These are phyloP conservation scores for Dactylella cylindrospora DNA, from an alignment of 2,329 filamentous ascomycete species.

Conservation along the genomic window DNA sequence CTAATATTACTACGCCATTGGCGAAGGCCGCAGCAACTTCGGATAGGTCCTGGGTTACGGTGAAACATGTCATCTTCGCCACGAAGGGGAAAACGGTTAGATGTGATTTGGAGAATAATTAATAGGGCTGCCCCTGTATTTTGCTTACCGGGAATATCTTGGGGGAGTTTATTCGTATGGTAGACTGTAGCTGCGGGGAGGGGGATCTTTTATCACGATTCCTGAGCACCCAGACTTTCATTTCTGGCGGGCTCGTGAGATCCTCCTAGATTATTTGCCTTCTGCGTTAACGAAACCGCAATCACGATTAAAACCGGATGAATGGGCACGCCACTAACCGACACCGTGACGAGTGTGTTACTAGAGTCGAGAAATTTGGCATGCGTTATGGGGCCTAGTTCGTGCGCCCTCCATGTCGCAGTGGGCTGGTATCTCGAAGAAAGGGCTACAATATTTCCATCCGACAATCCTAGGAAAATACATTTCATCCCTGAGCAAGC, in stretches of 20 bases:
- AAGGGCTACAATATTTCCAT: constrained; percentile 85
- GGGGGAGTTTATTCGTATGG: constrained; percentile 81
- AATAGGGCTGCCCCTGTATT: constrained; percentile 45
- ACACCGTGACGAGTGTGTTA: constrained; percentile 58
- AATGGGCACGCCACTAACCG: constrained; percentile 73
- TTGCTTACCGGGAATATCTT: constrained; percentile 79
- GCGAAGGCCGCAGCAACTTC: constrained; percentile 95
- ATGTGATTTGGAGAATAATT: neutral
- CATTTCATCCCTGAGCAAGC: constrained; percentile 84
- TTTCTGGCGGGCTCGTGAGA: constrained; percentile 76
- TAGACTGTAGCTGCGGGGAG: constrained; percentile 82
- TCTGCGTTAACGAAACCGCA: neutral
- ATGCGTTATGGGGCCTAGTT: constrained; percentile 84
- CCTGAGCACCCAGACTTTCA: constrained; percentile 98
- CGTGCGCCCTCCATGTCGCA: constrained; percentile 28
- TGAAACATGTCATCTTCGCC: constrained; percentile 68
- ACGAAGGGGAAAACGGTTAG: constrained; percentile 14
- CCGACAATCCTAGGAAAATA: constrained; percentile 81
- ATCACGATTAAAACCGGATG: too few relatives aligned
- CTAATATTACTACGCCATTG: constrained; percentile 89
- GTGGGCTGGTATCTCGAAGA: constrained; percentile 28
- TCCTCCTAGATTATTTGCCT: constrained; percentile 83
- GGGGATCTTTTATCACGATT: constrained; percentile 93
- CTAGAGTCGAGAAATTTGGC: constrained; percentile 83
- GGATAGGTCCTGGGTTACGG: constrained; percentile 80